A percentile compares a stretch with the other conserved stretches of the same genome.
These are phyloP conservation scores for Pestalotiopsis sp. DNA, from an alignment of 2,329 filamentous ascomycete species.

Conservation along the genomic window DNA sequence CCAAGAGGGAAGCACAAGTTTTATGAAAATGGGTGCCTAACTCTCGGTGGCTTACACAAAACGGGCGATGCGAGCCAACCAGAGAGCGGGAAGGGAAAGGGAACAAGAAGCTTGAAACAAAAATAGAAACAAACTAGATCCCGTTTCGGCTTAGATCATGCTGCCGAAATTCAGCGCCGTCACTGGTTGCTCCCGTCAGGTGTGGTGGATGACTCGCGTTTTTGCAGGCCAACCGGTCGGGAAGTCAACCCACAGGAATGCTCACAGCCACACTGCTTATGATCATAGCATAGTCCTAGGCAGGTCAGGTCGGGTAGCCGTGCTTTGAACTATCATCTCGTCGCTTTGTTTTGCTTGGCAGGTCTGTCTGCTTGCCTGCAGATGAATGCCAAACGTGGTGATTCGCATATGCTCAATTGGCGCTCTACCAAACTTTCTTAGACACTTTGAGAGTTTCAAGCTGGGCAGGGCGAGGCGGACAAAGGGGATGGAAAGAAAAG, in stretches of 20 bases:
- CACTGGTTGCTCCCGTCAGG: background rate
- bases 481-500: background rate
- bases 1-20: background rate
- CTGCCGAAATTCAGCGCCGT: background rate
- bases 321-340: background rate
- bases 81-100: background rate
- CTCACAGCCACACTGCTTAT: slow-evolving; percentile 9
- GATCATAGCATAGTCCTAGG: background rate
- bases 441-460: background rate
- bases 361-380: background rate
- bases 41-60: background rate
- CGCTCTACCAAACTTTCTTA: background rate
- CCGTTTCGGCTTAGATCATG: background rate
- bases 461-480: background rate
- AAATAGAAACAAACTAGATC: slow-evolving; percentile 10
- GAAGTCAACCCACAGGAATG: background rate
- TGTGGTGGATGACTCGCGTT: slow-evolving; percentile 4
- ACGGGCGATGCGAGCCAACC: too few relatives aligned
- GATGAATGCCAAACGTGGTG: background rate
- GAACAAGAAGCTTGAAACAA: slow-evolving; percentile 10
- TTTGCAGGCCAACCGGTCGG: background rate
- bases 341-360: background rate
- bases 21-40: slow-evolving; percentile 3
- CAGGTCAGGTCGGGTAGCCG: background rate
- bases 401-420: background rate